These are phyloP conservation scores for Epicoccum nigrum DNA, from an alignment of 2,329 filamentous ascomycete genomes.

Conservation along the genomic window DNA sequence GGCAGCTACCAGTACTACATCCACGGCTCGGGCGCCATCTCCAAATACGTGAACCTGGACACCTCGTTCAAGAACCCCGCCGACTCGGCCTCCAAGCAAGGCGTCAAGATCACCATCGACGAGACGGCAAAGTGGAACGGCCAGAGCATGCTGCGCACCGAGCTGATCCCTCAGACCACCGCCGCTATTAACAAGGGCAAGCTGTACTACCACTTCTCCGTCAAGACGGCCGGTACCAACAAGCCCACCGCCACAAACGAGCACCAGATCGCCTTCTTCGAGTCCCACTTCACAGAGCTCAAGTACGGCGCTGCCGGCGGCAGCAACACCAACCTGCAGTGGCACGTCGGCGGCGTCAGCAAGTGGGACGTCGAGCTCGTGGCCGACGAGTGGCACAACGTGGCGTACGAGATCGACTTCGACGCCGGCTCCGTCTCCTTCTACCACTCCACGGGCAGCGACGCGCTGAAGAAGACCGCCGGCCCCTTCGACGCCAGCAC, in stretches of 20 bases:
- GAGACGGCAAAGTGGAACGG: conserved; percentile 72
- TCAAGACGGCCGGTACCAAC: conserved; percentile 65
- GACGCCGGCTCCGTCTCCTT: conserved; percentile 66
- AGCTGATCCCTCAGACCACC: conserved; percentile 73
- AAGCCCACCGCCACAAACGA: conserved; percentile 66
- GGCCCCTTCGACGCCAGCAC: conserved; percentile 65
- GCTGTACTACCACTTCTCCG: conserved; percentile 74
- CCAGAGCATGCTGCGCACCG: conserved; percentile 72
- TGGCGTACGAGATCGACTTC: conserved; percentile 77
- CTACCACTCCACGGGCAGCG: conserved; percentile 70
- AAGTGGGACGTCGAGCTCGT: conserved; percentile 68
- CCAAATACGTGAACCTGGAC: conserved; percentile 69
- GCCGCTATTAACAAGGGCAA: conserved; percentile 69
- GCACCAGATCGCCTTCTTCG: conserved; percentile 70
- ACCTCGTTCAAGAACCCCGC: conserved; percentile 70
- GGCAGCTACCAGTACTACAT: conserved; percentile 79
- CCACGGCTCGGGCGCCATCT: conserved; percentile 65
- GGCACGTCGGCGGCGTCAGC: conserved; percentile 65
- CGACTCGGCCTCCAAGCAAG: conserved; percentile 66
- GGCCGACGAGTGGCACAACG: conserved; percentile 73
- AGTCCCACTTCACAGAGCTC: conserved; percentile 76
- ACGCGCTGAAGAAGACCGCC: conserved; percentile 63
- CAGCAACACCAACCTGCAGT: conserved; percentile 63
- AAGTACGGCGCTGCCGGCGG: conserved; percentile 64
- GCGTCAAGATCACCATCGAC: conserved; percentile 72